A percentile compares a stretch with the other conserved stretches of the same genome.
Conservation (phyloP, 495 filamentous ascomycete genomes). For the Amniculicola lignicola region DNA sequence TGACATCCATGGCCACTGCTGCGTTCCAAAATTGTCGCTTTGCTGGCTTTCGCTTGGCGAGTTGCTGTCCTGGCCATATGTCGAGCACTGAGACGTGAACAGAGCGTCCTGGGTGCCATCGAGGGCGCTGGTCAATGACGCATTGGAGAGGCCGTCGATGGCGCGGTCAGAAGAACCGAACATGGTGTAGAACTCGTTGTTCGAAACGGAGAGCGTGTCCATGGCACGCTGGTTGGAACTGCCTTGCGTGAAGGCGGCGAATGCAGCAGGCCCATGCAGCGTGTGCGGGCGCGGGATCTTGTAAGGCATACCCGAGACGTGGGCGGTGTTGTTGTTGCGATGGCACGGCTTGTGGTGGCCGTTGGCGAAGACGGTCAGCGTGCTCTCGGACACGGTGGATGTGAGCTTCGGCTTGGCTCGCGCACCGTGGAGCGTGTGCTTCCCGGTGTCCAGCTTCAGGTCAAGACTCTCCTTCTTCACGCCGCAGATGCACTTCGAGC, state of each 20-base stretch:
- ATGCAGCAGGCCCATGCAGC: conserved; percentile 51
- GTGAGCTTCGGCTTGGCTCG: conserved; percentile 68
- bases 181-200: conserved; percentile 26
- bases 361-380: conserved; percentile 81
- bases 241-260: conserved; percentile 15
- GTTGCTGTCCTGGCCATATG: conserved; percentile 18
- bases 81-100: conserved; percentile 17
- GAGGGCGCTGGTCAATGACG: conserved; percentile 21
- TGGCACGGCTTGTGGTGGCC: conserved; percentile 92
- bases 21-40: conserved; percentile 14
- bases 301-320: conserved; percentile 79
- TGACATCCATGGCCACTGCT: conserved; percentile 29
- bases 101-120: conserved; percentile 24
- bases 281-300: conserved; percentile 71
- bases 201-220: conserved; percentile 30
- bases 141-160: conserved; percentile 34
- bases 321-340: conserved; percentile 81
- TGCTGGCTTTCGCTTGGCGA: conserved; percentile 27
- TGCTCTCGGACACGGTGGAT: conserved; percentile 78
- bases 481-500: conserved; percentile 86
- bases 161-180: conserved; percentile 31
- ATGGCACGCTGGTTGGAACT: conserved; percentile 19
- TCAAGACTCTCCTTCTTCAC: conserved; percentile 78
- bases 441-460: conserved; percentile 71
- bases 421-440: conserved; percentile 50